Conservation (phyloP, 805 yeast genomes). For the Ogataea nonfermentans region DNA sequence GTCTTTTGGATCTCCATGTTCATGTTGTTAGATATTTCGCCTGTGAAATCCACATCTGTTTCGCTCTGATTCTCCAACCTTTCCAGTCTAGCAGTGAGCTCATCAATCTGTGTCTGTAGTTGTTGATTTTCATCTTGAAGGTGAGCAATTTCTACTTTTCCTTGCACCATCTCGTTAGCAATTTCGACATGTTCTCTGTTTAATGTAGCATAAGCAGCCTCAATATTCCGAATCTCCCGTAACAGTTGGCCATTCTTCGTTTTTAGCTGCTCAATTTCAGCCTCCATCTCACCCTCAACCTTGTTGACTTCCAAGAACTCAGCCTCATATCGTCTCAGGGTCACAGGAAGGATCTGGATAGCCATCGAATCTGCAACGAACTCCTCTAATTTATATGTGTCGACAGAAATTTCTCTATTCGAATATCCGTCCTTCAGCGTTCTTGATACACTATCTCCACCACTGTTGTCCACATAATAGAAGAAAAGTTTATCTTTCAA, state of each 20-base stretch:
- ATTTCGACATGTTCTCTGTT: conserved; percentile 82
- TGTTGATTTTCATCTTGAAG: conserved; percentile 72
- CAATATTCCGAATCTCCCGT: conserved; percentile 69
- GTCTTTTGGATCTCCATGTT: conserved; percentile 56
- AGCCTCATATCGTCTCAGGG: conserved; percentile 63
- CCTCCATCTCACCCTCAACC: conserved; percentile 61
- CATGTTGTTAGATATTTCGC: conserved; percentile 32
- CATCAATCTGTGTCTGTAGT: conserved; percentile 46
- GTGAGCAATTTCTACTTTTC: conserved; percentile 72
- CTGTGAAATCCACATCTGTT: conserved; percentile 27
- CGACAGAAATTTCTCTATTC: conserved; percentile 22
- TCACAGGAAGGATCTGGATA: conserved; percentile 69
- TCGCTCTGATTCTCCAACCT: conserved; percentile 32
- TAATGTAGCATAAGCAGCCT: conserved; percentile 62
- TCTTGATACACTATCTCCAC: conserved; percentile 9
- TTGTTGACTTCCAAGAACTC: conserved; percentile 77
- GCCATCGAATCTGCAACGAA: conserved; percentile 78
- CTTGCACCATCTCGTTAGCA: conserved; percentile 83
- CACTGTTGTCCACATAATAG: conserved; percentile 49
- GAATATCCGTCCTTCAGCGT: conserved; percentile 19
- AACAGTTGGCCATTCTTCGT: conserved; percentile 69
- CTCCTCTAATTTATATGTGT: conserved; percentile 61
- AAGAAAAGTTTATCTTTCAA: conserved; percentile 79
- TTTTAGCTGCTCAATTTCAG: conserved; percentile 57
- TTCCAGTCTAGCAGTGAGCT: conserved; percentile 42